Percentiles rank a stretch among this genome's conserved stretches.
Evolutionary conservation across 2,329 filamentous ascomycete genomes (phyloP).

Genomic region (Zarea fungicola): DNA sequence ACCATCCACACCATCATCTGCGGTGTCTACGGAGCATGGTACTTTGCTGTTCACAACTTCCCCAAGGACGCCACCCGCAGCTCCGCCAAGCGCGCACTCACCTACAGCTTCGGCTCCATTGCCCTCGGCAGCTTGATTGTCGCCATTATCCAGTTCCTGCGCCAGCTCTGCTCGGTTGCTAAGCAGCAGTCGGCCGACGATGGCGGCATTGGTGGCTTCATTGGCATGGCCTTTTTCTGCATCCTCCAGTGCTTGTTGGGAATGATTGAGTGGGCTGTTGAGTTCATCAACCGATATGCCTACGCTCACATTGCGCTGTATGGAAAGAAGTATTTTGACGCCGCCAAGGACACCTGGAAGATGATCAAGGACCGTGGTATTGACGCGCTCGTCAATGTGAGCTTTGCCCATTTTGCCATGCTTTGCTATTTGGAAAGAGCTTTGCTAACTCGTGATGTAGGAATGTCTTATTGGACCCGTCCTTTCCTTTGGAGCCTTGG

Average conservation of each 20-base stretch:
- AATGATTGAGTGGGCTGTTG: constrained; percentile 76
- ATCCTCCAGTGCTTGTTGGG: constrained; percentile 70
- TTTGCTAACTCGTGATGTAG: constrained; percentile 22
- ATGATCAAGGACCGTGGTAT: constrained; percentile 92
- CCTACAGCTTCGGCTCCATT: constrained; percentile 90
- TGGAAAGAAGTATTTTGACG: constrained; percentile 78
- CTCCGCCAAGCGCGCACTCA: constrained; percentile 75
- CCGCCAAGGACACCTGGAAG: constrained; percentile 83
- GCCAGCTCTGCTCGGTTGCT: constrained; percentile 77
- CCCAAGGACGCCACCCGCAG: constrained; percentile 76
- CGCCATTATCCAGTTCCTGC: constrained; percentile 78
- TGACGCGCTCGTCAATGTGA: constrained; percentile 74
- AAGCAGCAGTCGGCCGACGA: constrained; percentile 57
- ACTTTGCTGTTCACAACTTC: constrained; percentile 68
- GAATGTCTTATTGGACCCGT: constrained; percentile 77
- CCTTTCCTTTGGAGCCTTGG: constrained; percentile 70
- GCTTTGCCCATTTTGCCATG: constrained; percentile 9
- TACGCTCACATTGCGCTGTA: constrained; percentile 92
- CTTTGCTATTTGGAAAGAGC: too few relatives aligned
- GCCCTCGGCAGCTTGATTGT: constrained; percentile 80
- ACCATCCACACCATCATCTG: constrained; percentile 84
- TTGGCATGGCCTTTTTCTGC: constrained; percentile 64
- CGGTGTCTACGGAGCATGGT: constrained; percentile 90
- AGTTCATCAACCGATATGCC: constrained; percentile 88
- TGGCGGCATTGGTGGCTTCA: constrained; percentile 66